These are phyloP conservation scores for Russula sp. DNA, from an alignment of 768 basidiomycete species.

Conservation along the genomic window DNA sequence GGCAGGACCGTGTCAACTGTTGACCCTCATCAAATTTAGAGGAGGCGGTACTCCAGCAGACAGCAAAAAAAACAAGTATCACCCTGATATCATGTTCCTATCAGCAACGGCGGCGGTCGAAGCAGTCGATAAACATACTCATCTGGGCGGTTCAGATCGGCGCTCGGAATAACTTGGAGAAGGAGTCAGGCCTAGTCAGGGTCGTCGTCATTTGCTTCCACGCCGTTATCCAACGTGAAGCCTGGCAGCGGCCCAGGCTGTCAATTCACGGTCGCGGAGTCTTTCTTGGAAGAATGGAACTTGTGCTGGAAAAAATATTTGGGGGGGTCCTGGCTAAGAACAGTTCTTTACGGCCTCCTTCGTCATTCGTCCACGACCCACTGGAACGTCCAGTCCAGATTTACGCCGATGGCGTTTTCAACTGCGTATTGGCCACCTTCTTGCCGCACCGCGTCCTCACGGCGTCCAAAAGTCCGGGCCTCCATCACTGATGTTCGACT, in stretches of 20 bases:
- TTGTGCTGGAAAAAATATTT: not conserved
- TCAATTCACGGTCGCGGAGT: not conserved
- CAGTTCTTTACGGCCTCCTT: not conserved
- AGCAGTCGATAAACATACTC: not conserved
- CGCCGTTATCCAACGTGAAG: not conserved
- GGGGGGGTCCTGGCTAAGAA: not conserved
- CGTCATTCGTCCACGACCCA: not conserved
- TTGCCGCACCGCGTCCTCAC: slow-evolving; percentile 41
- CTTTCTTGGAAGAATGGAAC: not conserved
- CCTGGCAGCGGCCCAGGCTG: not conserved
- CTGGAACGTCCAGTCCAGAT: slow-evolving; percentile 16
- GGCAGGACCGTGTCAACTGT: not conserved
- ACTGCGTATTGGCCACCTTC: slow-evolving; percentile 35
- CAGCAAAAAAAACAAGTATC: not conserved
- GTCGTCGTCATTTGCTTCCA: not conserved
- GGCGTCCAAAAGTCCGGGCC: slow-evolving; percentile 39
- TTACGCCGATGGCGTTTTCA: slow-evolving; percentile 45
- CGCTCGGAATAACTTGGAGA: not conserved
- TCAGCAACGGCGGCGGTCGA: not conserved
- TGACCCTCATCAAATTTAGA: not conserved
- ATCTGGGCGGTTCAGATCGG: not conserved
- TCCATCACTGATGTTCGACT: slow-evolving; percentile 39
- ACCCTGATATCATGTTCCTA: not conserved
- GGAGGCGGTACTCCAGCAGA: not conserved
- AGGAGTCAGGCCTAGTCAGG: not conserved